Percentiles rank a stretch among this genome's conserved stretches.
These are phyloP conservation scores for Lentinula detonsa DNA, from an alignment of 768 basidiomycete species.

Conservation along the genomic window DNA sequence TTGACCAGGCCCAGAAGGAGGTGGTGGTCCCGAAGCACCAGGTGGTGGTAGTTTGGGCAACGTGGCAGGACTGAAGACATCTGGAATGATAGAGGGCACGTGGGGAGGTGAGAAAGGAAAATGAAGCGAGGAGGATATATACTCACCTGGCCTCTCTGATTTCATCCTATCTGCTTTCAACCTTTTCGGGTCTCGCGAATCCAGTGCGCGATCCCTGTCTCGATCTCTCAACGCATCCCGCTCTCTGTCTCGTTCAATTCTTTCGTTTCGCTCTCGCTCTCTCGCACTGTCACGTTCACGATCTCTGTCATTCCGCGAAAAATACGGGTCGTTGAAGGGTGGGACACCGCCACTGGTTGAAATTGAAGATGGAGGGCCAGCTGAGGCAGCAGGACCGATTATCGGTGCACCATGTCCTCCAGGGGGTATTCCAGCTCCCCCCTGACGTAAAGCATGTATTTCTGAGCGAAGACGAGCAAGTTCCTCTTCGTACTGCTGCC, in stretches of 20 bases:
- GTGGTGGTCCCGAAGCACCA: slow-evolving; percentile 17
- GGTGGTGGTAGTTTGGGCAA: slow-evolving; percentile 33
- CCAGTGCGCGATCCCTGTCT: slow-evolving; percentile 27
- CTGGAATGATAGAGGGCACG: not conserved
- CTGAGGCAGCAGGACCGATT: slow-evolving; percentile 9
- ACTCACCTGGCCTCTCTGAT: slow-evolving; percentile 18
- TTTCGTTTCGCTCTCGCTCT: slow-evolving; percentile 6
- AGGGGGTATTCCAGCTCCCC: slow-evolving; percentile 22
- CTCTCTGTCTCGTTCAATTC: slow-evolving; percentile 20
- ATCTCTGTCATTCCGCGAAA: slow-evolving; percentile 4
- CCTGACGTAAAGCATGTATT: slow-evolving; percentile 46
- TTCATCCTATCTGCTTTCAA: slow-evolving; percentile 43
- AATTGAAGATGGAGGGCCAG: slow-evolving; percentile 20
- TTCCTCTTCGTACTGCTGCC: slow-evolving; percentile 85
- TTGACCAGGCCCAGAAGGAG: slow-evolving; percentile 17
- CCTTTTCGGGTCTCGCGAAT: slow-evolving; percentile 35
- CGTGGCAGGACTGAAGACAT: slow-evolving; percentile 22
- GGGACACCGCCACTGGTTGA: slow-evolving; percentile 17
- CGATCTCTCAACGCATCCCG: slow-evolving; percentile 21
- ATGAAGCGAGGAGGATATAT: not conserved
- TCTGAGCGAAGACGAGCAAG: slow-evolving; percentile 66
- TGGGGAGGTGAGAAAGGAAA: not conserved
- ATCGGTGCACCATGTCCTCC: slow-evolving; percentile 22
- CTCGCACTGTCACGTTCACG: slow-evolving; percentile 5
- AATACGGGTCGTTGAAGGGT: slow-evolving; percentile 16